phyloP scores from a whole-genome alignment of 768 basidiomycete genomes.

The Russula dissimulans region DNA sequence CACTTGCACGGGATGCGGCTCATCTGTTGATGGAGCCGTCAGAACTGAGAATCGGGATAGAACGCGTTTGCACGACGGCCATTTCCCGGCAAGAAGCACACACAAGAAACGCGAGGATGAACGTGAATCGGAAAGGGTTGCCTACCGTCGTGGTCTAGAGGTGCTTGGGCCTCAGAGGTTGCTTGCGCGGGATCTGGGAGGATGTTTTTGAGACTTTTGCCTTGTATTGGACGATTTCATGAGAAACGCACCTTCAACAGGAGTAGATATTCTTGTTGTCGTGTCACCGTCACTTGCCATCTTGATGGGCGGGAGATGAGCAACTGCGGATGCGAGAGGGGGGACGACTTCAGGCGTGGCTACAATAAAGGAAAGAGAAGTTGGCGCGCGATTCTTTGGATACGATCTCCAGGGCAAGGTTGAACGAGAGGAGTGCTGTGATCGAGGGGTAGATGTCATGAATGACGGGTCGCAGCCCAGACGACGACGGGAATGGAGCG shows the following conservation, averaged over 20 bases:
- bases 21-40: not conserved
- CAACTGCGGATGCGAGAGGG: slow-evolving; percentile 12
- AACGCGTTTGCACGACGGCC: not conserved
- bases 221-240: not conserved
- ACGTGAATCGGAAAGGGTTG: not conserved
- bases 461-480: too few relatives aligned
- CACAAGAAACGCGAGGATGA: not conserved
- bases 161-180: not conserved
- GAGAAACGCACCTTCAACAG: not conserved
- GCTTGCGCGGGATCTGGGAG: not conserved
- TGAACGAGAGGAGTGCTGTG: not conserved
- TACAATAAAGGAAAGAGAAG: slow-evolving; percentile 15
- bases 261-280: not conserved
- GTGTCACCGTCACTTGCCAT: not conserved
- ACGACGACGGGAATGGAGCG: too few relatives aligned
- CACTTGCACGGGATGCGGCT: not conserved
- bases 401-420: slow-evolving; percentile 7
- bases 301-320: slow-evolving; percentile 7
- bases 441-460: slow-evolving; percentile 16
- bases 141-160: not conserved
- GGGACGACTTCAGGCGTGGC: slow-evolving; percentile 10
- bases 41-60: not conserved
- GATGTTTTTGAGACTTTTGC: not conserved
- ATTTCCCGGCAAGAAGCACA: too few relatives aligned
- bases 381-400: slow-evolving; percentile 13